phyloP scores from a whole-genome alignment of 805 yeast species.

The Danielozyma ontarioensis region DNA sequence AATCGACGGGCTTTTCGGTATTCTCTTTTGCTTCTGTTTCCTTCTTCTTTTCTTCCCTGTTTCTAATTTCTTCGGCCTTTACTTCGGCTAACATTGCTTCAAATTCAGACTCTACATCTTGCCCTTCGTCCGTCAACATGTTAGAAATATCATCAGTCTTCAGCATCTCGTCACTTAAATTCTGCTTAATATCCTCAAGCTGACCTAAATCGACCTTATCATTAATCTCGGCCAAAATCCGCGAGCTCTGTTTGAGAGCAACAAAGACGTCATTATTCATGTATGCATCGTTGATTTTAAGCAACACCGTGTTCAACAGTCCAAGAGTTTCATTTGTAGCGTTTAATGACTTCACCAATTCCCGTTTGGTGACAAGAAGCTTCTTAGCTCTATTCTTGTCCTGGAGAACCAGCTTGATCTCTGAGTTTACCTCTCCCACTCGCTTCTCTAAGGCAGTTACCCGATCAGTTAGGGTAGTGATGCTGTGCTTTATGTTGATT shows the following conservation, averaged over 20 bases:
- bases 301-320: constrained; percentile 19
- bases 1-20: constrained; percentile 4
- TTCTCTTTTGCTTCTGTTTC: constrained; percentile 1
- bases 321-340: constrained; percentile 10
- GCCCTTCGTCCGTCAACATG: constrained; percentile 11
- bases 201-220: constrained; percentile 19
- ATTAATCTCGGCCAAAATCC: constrained; percentile 24
- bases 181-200: constrained; percentile 20
- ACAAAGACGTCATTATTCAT: constrained; percentile 19
- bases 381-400: constrained; percentile 10
- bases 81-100: constrained; percentile 7
- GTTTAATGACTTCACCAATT: constrained; percentile 12
- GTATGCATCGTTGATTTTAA: constrained; percentile 32
- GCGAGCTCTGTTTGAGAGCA: constrained; percentile 21
- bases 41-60: constrained; percentile 7
- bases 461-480: constrained; percentile 14
- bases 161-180: constrained; percentile 26
- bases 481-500: constrained; percentile 18
- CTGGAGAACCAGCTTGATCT: constrained; percentile 9
- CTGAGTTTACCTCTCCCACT: constrained; percentile 11
- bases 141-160: constrained; percentile 22
- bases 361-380: constrained; percentile 11
- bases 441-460: constrained; percentile 13
- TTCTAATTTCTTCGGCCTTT: constrained; percentile 22
- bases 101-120: constrained; percentile 19